Evolutionary conservation across 2,329 filamentous ascomycete species (phyloP).

Genomic region (Penicillium sp.): DNA sequence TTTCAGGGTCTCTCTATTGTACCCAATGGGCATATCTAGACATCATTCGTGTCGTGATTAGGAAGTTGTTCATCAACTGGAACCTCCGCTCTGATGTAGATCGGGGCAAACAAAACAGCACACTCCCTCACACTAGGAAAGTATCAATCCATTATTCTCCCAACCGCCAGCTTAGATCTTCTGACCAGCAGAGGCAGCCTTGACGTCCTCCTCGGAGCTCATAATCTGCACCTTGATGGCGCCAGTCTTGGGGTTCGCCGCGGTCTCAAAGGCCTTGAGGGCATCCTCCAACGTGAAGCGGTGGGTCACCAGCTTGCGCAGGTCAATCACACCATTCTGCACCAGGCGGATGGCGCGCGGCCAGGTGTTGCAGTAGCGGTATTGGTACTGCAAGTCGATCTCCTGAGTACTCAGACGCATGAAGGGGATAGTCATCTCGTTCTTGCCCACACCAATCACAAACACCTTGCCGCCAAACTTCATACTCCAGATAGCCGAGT

Average conservation of each 20-base stretch:
- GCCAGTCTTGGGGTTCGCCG: slow-evolving; percentile 82
- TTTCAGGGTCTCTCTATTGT: slow-evolving; percentile 21
- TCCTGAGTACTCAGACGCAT: slow-evolving; percentile 90
- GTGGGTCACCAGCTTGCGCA: slow-evolving; percentile 84
- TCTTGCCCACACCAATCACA: slow-evolving; percentile 91
- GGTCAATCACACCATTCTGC: slow-evolving; percentile 78
- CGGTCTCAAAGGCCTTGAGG: slow-evolving; percentile 84
- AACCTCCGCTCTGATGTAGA: slow-evolving; percentile 1
- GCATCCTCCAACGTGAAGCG: slow-evolving; percentile 84
- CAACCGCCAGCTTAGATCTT: slow-evolving; percentile 22
- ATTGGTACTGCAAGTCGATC: slow-evolving; percentile 95
- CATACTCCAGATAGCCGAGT: slow-evolving; percentile 80
- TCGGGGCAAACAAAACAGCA: neutral
- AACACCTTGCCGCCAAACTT: slow-evolving; percentile 98
- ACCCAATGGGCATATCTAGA: slow-evolving; percentile 24
- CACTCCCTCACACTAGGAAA: slow-evolving; percentile 3
- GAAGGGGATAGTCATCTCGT: slow-evolving; percentile 93
- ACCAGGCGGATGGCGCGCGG: slow-evolving; percentile 87
- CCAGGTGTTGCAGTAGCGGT: slow-evolving; percentile 96
- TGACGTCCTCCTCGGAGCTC: slow-evolving; percentile 44
- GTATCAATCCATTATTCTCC: neutral
- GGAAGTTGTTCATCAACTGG: slow-evolving; percentile 10
- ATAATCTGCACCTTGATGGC: slow-evolving; percentile 97
- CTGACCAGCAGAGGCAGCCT: slow-evolving; percentile 36
- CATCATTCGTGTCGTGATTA: slow-evolving; percentile 21